Base-by-base conservation (phyloP, 2,329 filamentous ascomycete species). In the Diaporthe caulivora region DNA sequence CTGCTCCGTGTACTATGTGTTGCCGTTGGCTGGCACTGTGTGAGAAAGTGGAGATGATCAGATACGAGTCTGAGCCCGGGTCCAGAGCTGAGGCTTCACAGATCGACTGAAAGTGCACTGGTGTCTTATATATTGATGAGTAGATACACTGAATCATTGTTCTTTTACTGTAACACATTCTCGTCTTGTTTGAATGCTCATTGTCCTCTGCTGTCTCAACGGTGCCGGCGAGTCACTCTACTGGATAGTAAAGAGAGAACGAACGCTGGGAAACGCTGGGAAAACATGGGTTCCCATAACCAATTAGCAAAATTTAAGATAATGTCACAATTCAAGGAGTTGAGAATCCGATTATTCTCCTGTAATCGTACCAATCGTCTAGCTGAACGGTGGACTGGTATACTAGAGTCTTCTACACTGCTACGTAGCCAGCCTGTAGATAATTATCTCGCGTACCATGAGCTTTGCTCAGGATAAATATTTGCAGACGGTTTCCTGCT, bases 321-420 rank as follows among this genome's bases (percentile, higher is more conserved):
- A 29, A 24, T 40, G 2, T 0, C 6, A 6, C 1, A 40, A 13
- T 24, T 1, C 15, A 0, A 11, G 9, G 1, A 5, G 1, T 34
- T 17, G 26, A 2, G 9, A 10, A 47, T 49, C 18, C 1, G 8
- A 29, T 0, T 21, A 4, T 7, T n/a, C 2, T 3, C 40, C 15
- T 34, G 11, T 1, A 34, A 1, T 7, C n/a, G 26, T 49, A 3
- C 42, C n/a, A n/a, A n/a, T n/a, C n/a, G n/a, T n/a, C n/a, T n/a
- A n/a, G n/a, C n/a, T n/a, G n/a, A n/a, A n/a, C n/a, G n/a, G n/a
- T n/a, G n/a, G n/a, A n/a, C n/a, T n/a, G n/a, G n/a, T n/a, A 34
- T 4, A 24, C 7, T 24, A 6, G 24, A 24, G 11, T 13, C 6
- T 49, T 13, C 15, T 49, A 2, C 7, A 64, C 26, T 44, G 18